Evolutionary conservation across 176 grass and related monocot species (phyloP).

Genomic region (Thinopyrum elongatum): DNA sequence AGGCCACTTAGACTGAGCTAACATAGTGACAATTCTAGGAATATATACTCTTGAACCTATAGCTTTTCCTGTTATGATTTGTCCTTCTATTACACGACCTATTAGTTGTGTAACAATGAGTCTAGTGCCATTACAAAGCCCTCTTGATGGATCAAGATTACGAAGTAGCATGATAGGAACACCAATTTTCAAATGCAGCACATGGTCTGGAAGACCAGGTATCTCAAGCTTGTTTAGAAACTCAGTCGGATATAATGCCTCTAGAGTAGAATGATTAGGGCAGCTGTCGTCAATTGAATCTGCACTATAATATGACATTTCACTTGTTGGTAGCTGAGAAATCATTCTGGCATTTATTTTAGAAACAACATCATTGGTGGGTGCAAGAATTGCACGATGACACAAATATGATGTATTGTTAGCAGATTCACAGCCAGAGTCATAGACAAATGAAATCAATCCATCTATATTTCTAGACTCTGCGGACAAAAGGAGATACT

Average conservation of each 20-base stretch:
- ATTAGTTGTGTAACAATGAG: neutral
- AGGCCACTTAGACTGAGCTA: neutral
- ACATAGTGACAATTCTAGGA: neutral
- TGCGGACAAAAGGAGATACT: neutral
- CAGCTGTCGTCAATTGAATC: neutral
- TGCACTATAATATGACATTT: neutral
- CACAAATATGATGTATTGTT: neutral
- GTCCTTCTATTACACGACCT: neutral
- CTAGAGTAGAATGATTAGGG: neutral
- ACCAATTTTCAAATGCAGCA: neutral
- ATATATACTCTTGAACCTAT: neutral
- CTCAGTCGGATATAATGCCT: neutral
- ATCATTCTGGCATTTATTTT: neutral
- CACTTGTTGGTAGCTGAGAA: neutral
- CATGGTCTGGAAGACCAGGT: neutral
- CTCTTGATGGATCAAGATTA: neutral
- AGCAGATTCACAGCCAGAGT: neutral
- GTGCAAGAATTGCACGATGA: neutral
- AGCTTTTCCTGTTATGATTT: neutral
- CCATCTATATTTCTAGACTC: neutral
- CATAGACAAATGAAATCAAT: neutral
- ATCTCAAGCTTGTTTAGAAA: neutral
- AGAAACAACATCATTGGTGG: neutral
- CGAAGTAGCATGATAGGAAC: slow-evolving; percentile 3
- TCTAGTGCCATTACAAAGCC: neutral